Percentiles rank a stretch among this genome's conserved stretches.
phyloP scores from a whole-genome alignment of 768 basidiomycete genomes.

The Galerina marginata region DNA sequence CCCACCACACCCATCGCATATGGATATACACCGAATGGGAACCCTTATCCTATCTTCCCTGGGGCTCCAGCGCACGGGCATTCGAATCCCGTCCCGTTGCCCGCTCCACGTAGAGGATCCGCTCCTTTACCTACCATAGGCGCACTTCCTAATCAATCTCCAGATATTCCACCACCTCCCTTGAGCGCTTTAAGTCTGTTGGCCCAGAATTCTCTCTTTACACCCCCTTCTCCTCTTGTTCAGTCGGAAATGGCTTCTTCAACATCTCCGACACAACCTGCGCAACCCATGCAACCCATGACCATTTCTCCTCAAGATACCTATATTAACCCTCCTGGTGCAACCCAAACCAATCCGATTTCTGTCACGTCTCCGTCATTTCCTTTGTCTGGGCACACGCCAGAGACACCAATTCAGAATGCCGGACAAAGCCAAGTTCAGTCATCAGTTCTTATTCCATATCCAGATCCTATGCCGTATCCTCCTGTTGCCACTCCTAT shows the following conservation, averaged over 20 bases:
- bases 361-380: background rate
- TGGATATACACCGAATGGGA: background rate
- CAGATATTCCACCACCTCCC: background rate
- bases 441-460: background rate
- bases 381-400: background rate
- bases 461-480: background rate
- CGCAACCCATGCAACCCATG: background rate
- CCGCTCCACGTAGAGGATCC: background rate
- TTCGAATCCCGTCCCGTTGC: background rate
- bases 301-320: conserved; percentile 22
- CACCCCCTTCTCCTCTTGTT: background rate
- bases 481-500: background rate
- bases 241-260: background rate
- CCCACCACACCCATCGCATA: too few relatives aligned
- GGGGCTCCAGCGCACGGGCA: background rate
- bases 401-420: background rate
- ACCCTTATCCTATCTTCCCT: conserved; percentile 3
- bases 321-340: conserved; percentile 8
- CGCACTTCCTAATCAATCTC: background rate
- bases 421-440: background rate
- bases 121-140: background rate
- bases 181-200: conserved; percentile 4
- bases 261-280: background rate
- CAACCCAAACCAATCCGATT: background rate
- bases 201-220: background rate